Evolutionary conservation across 306 rosid genomes (phyloP), one percentile per base, ranked within the genome.

Genomic region (Prunus dulcis): DNA sequence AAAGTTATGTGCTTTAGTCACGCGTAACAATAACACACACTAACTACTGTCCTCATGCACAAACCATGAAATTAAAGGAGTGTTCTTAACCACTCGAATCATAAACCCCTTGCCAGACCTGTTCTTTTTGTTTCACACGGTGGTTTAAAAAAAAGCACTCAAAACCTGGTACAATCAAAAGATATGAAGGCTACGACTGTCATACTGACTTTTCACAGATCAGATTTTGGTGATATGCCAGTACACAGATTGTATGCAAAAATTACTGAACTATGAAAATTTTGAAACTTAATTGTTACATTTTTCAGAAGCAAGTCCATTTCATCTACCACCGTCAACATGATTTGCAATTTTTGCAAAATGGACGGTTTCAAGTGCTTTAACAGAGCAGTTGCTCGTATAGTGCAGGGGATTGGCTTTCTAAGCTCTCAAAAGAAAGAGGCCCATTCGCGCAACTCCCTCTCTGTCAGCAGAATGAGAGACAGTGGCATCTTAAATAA

Each of bases 401-500:
- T 41, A 43, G 32, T 71, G 64, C 64, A 71, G 64, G 63, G 75
- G 28, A 30, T 11, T 30, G 30, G 63, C 28, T 38, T 72, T 55
- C 53, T 34, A 9, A 9, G 9, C 65, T 15, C 19, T 23, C 5
- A 32, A 38, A 38, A 7, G 43, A 0, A 38, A 38, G 43, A 53
- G 34, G n/a, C 49, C 19, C 17, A 27, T 58, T 13, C 12, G 1
- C 14, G 2, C 32, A 47, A 18, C 20, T n/a, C 50, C 28, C 3
- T 64, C 64, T 12, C 52, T 62, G 8, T 46, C 74, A 69, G 78
- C 79, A 25, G 17, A 82, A 77, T 56, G 17, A 69, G 34, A 46
- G 64, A 68, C 27, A 62, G 62, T 68, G 69, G 17, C 72, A 61
- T 78, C 82, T 78, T 89, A 89, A 11, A 14, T 23, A 68, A 79